These are phyloP conservation scores for Fraxinus americana DNA, from an alignment of 257 asterid species.

Conservation along the genomic window DNA sequence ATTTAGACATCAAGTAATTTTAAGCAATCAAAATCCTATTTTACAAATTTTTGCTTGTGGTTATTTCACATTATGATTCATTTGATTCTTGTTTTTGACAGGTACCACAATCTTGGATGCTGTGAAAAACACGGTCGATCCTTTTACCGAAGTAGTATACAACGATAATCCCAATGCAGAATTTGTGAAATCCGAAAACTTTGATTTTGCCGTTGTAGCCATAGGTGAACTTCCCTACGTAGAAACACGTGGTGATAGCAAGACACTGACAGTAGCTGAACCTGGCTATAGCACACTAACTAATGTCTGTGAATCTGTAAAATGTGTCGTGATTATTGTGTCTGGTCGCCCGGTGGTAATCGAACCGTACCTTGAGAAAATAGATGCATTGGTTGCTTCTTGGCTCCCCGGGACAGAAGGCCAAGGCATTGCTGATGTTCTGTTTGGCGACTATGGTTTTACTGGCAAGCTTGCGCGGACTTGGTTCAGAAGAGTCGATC, in stretches of 20 bases:
- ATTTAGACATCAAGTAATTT: too few relatives aligned
- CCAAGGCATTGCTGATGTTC: slow-evolving; percentile 56
- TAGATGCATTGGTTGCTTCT: slow-evolving; percentile 59
- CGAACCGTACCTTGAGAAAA: slow-evolving; percentile 49
- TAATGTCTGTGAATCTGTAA: slow-evolving; percentile 41
- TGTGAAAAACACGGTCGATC: slow-evolving; percentile 39
- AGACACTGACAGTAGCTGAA: slow-evolving; percentile 39
- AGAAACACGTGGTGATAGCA: slow-evolving; percentile 53
- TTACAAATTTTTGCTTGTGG: too few relatives aligned
- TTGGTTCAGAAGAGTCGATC: slow-evolving; percentile 61
- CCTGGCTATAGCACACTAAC: slow-evolving; percentile 44
- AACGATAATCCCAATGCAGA: slow-evolving; percentile 36
- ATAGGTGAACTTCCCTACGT: slow-evolving; percentile 66
- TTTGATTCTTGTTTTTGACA: slow-evolving; percentile 13
- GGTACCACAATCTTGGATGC: slow-evolving; percentile 62
- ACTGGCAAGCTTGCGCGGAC: slow-evolving; percentile 57
- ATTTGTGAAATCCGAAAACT: slow-evolving; percentile 40
- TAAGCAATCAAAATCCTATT: too few relatives aligned
- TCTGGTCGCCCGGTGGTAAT: slow-evolving; percentile 61
- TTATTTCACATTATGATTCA: too few relatives aligned
- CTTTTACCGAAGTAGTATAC: slow-evolving; percentile 46
- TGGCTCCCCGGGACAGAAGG: slow-evolving; percentile 75
- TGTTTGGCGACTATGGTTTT: slow-evolving; percentile 57
- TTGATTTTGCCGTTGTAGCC: slow-evolving; percentile 54
- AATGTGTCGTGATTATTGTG: slow-evolving; percentile 52